phyloP scores from a whole-genome alignment of 2,329 filamentous ascomycete genomes.

The Penicillium sp. region DNA sequence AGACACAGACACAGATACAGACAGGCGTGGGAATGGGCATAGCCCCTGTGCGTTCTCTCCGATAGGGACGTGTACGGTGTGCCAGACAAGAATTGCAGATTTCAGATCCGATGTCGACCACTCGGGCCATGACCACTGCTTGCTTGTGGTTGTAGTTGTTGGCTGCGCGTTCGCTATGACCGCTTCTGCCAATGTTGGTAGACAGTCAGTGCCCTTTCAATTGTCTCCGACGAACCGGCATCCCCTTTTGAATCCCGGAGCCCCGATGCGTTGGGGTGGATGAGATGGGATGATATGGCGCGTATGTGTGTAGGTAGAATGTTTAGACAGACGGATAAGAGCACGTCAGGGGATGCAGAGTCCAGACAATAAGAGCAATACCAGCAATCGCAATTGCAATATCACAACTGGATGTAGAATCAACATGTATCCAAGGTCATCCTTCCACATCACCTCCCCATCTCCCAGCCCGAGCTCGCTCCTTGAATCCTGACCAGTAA shows the following conservation, averaged over 20 bases:
- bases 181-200: background rate
- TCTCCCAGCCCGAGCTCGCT: too few relatives aligned
- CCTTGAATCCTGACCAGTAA: slow-evolving; percentile 6
- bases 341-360: too few relatives aligned
- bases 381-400: background rate
- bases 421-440: background rate
- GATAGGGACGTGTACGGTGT: background rate
- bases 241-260: slow-evolving; percentile 5
- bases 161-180: slow-evolving; percentile 1
- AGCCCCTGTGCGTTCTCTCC: background rate
- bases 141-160: slow-evolving; percentile 6
- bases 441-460: too few relatives aligned
- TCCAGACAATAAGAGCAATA: background rate
- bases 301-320: background rate
- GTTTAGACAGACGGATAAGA: background rate
- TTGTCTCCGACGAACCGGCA: slow-evolving; percentile 1
- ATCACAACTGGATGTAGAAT: background rate
- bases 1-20: too few relatives aligned
- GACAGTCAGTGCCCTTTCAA: background rate
- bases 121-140: slow-evolving; percentile 1
- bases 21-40: too few relatives aligned
- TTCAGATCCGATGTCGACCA: background rate
- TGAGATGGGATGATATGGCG: background rate
- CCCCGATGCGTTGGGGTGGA: background rate
- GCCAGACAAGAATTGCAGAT: background rate